Percentiles rank a stretch among this genome's conserved stretches.
phyloP scores from a whole-genome alignment of 2,329 filamentous ascomycete genomes.

The Sporothrix pseudoabietina region DNA sequence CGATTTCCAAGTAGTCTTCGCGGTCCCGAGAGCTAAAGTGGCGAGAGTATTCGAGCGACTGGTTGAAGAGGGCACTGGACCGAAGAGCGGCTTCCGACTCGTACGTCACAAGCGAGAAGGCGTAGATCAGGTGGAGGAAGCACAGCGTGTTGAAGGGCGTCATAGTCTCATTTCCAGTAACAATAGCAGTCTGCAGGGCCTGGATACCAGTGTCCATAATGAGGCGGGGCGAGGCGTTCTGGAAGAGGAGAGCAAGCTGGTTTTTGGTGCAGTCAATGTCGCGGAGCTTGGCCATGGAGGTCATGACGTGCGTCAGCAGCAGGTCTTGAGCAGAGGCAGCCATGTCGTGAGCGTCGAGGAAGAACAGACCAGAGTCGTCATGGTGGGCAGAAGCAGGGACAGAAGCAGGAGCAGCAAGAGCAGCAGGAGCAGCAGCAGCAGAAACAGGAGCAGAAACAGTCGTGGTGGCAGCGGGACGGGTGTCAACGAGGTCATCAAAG shows the following conservation, averaged over 20 bases:
- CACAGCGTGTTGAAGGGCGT: slow-evolving; percentile 52
- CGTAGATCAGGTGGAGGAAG: slow-evolving; percentile 56
- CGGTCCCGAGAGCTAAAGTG: slow-evolving; percentile 46
- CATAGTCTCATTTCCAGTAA: slow-evolving; percentile 44
- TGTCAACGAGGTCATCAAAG: slow-evolving; percentile 6
- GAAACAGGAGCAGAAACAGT: neutral
- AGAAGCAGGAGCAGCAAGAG: neutral
- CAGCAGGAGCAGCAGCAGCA: neutral
- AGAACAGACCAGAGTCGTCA: neutral
- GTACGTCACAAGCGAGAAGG: slow-evolving; percentile 52
- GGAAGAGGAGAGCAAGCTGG: slow-evolving; percentile 47
- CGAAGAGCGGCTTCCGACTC: slow-evolving; percentile 43
- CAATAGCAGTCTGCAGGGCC: slow-evolving; percentile 44
- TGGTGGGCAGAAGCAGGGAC: neutral
- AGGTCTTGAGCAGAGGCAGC: slow-evolving; percentile 50
- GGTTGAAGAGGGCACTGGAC: slow-evolving; percentile 49
- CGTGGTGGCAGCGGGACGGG: neutral
- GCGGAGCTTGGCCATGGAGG: slow-evolving; percentile 49
- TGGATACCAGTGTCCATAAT: slow-evolving; percentile 49
- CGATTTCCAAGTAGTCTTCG: slow-evolving; percentile 48
- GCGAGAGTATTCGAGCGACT: slow-evolving; percentile 50
- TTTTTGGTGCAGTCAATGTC: slow-evolving; percentile 44
- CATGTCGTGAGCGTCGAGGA: slow-evolving; percentile 40
- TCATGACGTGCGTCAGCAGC: slow-evolving; percentile 50
- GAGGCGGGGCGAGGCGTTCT: slow-evolving; percentile 43